Evolutionary conservation across 441 rosid genomes (phyloP).

Genomic region (Populus tomentosa): DNA sequence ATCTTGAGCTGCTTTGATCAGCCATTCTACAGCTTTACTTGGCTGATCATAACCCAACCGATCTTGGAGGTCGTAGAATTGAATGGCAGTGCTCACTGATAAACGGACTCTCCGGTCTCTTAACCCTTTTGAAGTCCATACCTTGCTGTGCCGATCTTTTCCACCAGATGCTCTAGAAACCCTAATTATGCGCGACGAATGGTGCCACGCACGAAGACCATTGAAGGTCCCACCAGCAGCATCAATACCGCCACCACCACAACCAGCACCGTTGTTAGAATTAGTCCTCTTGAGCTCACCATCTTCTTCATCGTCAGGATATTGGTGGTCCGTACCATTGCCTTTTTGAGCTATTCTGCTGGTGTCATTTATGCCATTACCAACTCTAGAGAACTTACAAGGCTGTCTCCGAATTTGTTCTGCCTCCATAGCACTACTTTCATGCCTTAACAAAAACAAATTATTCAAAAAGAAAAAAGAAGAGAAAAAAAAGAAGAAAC

Average conservation of each 20-base stretch:
- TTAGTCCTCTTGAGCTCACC: slow-evolving; percentile 44
- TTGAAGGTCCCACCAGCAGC: slow-evolving; percentile 17
- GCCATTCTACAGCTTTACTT: slow-evolving; percentile 93
- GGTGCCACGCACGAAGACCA: slow-evolving; percentile 59
- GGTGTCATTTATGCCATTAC: slow-evolving; percentile 38
- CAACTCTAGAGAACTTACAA: slow-evolving; percentile 54
- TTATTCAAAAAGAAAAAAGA: background rate
- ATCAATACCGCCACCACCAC: slow-evolving; percentile 20
- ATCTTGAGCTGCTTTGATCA: slow-evolving; percentile 77
- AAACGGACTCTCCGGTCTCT: slow-evolving; percentile 86
- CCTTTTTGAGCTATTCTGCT: slow-evolving; percentile 37
- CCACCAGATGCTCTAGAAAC: slow-evolving; percentile 97
- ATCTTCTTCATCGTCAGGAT: slow-evolving; percentile 52
- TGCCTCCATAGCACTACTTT: slow-evolving; percentile 80
- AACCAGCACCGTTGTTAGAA: slow-evolving; percentile 16
- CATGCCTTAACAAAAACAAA: slow-evolving; percentile 52
- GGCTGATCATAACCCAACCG: slow-evolving; percentile 95
- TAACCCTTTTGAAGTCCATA: slow-evolving; percentile 82
- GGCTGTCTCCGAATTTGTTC: slow-evolving; percentile 63
- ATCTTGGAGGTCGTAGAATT: slow-evolving; percentile 91
- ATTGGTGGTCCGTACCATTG: slow-evolving; percentile 19
- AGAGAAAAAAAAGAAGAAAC: too few relatives aligned
- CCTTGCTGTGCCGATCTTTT: slow-evolving; percentile 96
- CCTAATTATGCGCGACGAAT: slow-evolving; percentile 79
- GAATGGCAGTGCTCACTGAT: slow-evolving; percentile 86